Conservation (phyloP, 2,329 filamentous ascomycete species). For the Lecanicillium sp. region DNA sequence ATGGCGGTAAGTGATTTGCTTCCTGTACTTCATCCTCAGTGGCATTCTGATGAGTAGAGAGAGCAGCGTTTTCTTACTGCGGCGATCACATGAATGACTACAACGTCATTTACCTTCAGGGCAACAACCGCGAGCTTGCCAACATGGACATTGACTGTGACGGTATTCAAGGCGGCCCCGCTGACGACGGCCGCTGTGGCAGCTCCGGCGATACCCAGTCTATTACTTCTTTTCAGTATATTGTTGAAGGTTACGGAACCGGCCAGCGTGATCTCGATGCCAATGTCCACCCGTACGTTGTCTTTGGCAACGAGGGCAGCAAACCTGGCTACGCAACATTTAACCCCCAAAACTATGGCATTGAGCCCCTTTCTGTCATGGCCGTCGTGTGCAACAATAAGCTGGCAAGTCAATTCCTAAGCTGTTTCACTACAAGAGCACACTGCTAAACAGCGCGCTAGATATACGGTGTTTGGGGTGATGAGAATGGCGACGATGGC, state of each 20-base stretch:
- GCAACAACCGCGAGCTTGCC: constrained; percentile 29
- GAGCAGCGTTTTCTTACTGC: constrained; percentile 33
- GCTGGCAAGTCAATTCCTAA: constrained; percentile 14
- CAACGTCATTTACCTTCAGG: constrained; percentile 40
- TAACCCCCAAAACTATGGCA: constrained; percentile 25
- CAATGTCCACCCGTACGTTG: constrained; percentile 38
- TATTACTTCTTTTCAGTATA: constrained; percentile 37
- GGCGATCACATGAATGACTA: constrained; percentile 32
- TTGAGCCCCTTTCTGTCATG: constrained; percentile 39
- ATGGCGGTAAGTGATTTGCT: constrained; percentile 25
- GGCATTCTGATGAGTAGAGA: not conserved
- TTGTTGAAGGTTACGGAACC: constrained; percentile 26
- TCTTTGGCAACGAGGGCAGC: constrained; percentile 34
- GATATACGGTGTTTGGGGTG: constrained; percentile 48
- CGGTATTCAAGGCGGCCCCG: constrained; percentile 28
- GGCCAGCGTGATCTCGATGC: constrained; percentile 30
- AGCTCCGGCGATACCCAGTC: constrained; percentile 34
- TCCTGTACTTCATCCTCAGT: too few relatives aligned
- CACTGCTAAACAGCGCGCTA: constrained; percentile 15
- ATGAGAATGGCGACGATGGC: constrained; percentile 48
- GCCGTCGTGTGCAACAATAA: constrained; percentile 39
- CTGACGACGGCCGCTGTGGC: constrained; percentile 34
- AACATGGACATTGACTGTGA: constrained; percentile 55
- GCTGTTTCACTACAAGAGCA: not conserved
- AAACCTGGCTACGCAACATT: constrained; percentile 21